Percentiles rank a stretch among this genome's conserved stretches.
phyloP scores from a whole-genome alignment of 2,329 filamentous ascomycete genomes.

The Ophidiomyces ophidiicola region DNA sequence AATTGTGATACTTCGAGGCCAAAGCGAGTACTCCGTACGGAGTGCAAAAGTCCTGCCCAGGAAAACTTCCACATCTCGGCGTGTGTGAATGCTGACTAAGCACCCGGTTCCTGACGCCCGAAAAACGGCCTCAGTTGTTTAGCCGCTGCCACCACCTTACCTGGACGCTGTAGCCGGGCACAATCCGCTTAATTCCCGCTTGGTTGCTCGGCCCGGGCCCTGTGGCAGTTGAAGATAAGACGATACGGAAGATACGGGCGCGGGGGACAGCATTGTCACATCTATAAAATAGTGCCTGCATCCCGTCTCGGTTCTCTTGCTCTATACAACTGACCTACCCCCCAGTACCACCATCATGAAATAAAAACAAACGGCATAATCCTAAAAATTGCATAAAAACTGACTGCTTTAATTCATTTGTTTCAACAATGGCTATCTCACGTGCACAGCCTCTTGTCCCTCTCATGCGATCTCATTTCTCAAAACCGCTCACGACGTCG shows the following conservation, averaged over 20 bases:
- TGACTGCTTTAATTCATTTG: no score
- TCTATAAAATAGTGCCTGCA: not conserved
- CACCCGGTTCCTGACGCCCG: conserved; percentile 3
- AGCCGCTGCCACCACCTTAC: not conserved
- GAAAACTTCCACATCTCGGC: no score
- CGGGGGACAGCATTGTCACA: not conserved
- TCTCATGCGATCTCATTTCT: conserved; percentile 1
- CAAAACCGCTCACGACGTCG: conserved; percentile 5
- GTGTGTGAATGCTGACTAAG: not conserved
- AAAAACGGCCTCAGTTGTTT: not conserved
- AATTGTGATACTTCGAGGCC: no score
- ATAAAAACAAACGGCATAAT: no score
- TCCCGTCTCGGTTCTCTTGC: no score
- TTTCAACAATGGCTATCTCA: not conserved
- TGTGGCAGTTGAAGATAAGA: not conserved
- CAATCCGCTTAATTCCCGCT: not conserved
- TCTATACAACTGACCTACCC: no score
- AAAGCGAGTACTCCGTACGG: no score
- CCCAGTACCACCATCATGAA: no score
- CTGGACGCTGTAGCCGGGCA: not conserved
- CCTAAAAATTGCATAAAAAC: no score
- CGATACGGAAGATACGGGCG: conserved; percentile 5
- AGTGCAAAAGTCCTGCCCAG: no score
- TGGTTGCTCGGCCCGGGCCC: not conserved
- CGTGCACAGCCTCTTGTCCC: conserved; percentile 1